Evolutionary conservation across 768 basidiomycete species (phyloP), one percentile per base, ranked within the genome.

Genomic region (Termitomyces bulborhizus): DNA sequence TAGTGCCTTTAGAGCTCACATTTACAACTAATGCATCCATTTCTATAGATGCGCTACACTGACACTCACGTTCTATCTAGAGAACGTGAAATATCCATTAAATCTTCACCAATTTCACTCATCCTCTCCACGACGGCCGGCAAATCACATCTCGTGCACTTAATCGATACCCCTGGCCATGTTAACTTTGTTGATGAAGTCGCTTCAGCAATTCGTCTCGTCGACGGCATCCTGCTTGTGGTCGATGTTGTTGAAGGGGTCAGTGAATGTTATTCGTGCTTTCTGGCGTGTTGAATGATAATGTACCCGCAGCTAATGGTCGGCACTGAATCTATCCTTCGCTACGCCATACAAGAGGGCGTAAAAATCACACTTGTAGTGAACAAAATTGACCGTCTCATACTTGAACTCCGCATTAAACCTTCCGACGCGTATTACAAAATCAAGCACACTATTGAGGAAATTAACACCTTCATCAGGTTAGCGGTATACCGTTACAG

Each of bases 231-330:
- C 44, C 70, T 98, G 1, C 71, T 99, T 24, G 95, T 98, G 1
- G 95, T 99, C 3, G 97, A 99, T 64, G 97, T 91, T n/a, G 90
- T 98, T 4, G 97, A 98, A 75, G 97, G 97, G 63, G 96, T 96
- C 66, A 66, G 86, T 73, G 9, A 26, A 32, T 18, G 13, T 41
- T 51, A 36, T 27, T 6, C 56, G 51, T 58, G 42, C 26, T 36
- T n/a, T 13, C 46, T 21, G 40, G 26, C n/a, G 1, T 37, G 13
- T 18, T 16, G 29, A 48, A 50, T 32, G 16, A n/a, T 52, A 44
- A 56, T 44, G 27, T 47, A 49, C 48, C 41, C 26, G 21, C 52
- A 93, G 92, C 76, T 93, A 60, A 96, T 98, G 94, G 87, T 92
- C 57, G 90, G 90, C 59, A 88, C 95, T 16, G 93, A 97, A 72